These are phyloP conservation scores for Recurvomyces mirabilis DNA, from an alignment of 495 filamentous ascomycete genomes.

Conservation along the genomic window DNA sequence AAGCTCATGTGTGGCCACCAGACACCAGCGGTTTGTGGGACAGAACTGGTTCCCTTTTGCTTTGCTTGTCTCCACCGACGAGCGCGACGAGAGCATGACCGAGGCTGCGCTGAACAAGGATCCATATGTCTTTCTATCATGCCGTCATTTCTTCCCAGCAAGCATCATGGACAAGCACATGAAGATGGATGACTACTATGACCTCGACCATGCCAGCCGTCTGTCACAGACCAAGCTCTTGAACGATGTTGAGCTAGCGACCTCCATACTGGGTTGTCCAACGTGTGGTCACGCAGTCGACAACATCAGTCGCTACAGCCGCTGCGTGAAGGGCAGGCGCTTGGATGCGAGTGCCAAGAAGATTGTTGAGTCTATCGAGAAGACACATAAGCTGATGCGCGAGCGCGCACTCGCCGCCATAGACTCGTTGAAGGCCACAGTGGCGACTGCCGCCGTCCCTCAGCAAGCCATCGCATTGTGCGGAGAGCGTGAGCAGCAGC, in stretches of 20 bases:
- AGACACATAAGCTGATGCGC: constrained; percentile 40
- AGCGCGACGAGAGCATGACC: constrained; percentile 32
- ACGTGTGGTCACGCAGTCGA: constrained; percentile 52
- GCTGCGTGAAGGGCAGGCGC: constrained; percentile 50
- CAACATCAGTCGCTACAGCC: constrained; percentile 53
- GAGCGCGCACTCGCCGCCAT: constrained; percentile 30
- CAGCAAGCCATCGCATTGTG: constrained; percentile 18
- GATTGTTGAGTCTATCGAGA: constrained; percentile 45
- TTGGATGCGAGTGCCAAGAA: constrained; percentile 54
- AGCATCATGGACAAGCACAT: constrained; percentile 56
- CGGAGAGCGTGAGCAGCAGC: constrained; percentile 14
- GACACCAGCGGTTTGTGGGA: constrained; percentile 55
- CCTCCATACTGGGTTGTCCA: too few species aligned
- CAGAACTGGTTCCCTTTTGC: too few species aligned
- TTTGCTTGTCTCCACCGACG: too few species aligned
- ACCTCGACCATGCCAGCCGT: constrained; percentile 31
- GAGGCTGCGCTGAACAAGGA: constrained; percentile 42
- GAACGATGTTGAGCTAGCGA: constrained; percentile 43
- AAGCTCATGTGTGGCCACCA: constrained; percentile 44
- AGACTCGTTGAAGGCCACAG: constrained; percentile 20
- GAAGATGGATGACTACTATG: constrained; percentile 49
- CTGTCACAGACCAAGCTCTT: too few species aligned
- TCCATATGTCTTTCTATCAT: constrained; percentile 52
- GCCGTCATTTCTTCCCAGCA: constrained; percentile 55
- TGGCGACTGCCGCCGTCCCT: neutral